Evolutionary conservation across 1,284 basidiomycete species (phyloP), one percentile per base, ranked within the genome.

Genomic region (Afroboletus lepidellus): DNA sequence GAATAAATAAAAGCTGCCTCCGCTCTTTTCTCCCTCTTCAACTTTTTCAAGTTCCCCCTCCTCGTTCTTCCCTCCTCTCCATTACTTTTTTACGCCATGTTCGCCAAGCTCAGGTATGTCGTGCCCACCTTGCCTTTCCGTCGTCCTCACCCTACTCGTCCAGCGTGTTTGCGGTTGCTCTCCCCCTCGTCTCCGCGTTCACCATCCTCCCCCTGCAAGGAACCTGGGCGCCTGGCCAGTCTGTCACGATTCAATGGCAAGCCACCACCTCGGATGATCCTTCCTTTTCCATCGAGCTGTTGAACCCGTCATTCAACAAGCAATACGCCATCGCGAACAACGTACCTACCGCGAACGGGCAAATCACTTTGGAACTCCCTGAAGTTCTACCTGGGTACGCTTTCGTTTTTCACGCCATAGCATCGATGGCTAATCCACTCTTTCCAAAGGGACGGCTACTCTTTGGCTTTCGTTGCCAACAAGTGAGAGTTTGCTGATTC

Each of bases 291-390:
- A 11, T 48, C n/a, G 71, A 75, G 58, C 66, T 87, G 44, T 48
- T 59, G 45, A 83, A 85, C 66, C 16, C 58, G 0, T n/a, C 39
- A 0, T 85, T 87, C 76, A 69, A 84, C 66, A 69, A 79, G 54
- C 54, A 73, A 0, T 79, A 79, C 46, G 84, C 79, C 37, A 74
- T 89, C 50, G 79, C 74, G 12, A 85, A 80, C 73, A 85, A 81
- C 56, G 70, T 89, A 1, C 59, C 71, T 21, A 73, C 79, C 1
- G 45, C 69, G 1, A 15, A 53, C 0, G 70, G 74, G 6, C 42
- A 62, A 5, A 0, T 80, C 5, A 72, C 68, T 0, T 38, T 88
- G 23, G 47, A 54, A 0, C 60, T 87, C 13, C 84, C 84, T 11
- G 54, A 72, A 27, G 76, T 88, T n/a, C 77, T 77, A 2, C 57